Base-by-base conservation (phyloP, 805 yeast genomes). In the Barnettozyma populi region DNA sequence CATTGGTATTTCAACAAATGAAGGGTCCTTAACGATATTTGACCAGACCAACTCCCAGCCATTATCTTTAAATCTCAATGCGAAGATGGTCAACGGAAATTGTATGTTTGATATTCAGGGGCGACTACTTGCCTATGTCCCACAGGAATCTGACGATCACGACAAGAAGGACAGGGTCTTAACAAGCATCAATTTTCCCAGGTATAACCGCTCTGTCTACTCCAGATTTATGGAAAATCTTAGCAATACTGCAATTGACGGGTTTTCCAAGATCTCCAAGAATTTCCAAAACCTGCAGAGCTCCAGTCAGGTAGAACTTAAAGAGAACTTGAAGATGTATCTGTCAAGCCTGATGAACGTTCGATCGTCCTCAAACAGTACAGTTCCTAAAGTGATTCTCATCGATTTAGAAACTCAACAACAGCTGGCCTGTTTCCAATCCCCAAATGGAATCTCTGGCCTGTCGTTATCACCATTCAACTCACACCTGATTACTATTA, bases 381-480 rank as follows among this genome's bases (percentile, higher is more conserved):
- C 21, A 19, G 19, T 8, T 10, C 25, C 25, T 9, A 55, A 70
- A 46, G 62, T 81, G 8, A 67, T 75, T 18, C 55, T 80, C 21
- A 51, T 80, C 21, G 84, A 82, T 54, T 61, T 83, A 27, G 48
- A 61, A 3, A 67, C 71, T 27, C 71, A 66, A 42, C 61, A 63
- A 47, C 65, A 68, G 3, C 49, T 72, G 19, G 66, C 69, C 21
- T 54, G 71, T 9, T 80, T 84, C 60, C 71, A 74, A 37, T 79
- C 87, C 0, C 80, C 84, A 0, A 79, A 76, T 19, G 87, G 87
- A 0, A 72, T 84, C 25, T 79, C 88, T 0, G 64, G 71, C 21
- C 59, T 84, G 2, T 78, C 84, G 2, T 57, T 84, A 7, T 81
- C 85, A 0, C 85, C 86, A 0, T 78, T 72, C 59, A 87, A 83